A percentile compares a stretch with the other conserved stretches of the same genome.
Conservation (phyloP, 345 rosid genomes). For the Gossypioides kirkii region DNA sequence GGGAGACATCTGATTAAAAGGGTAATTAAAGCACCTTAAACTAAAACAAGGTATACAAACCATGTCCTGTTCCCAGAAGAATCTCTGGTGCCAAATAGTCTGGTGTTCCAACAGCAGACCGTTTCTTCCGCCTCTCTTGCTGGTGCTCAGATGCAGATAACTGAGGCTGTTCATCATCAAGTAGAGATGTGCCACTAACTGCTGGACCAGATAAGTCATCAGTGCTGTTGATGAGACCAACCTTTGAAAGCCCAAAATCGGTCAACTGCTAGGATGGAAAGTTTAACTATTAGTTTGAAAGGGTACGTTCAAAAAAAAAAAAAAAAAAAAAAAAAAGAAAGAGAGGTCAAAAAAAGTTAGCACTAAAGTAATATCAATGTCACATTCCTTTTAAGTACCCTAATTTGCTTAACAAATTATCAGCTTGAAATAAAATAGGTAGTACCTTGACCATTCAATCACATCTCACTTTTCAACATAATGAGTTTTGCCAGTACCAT, state of each 20-base stretch:
- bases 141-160: conserved; percentile 57
- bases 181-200: conserved; percentile 73
- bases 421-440: neutral
- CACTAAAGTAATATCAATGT: neutral
- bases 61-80: conserved; percentile 98
- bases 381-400: neutral
- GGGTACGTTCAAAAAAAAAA: neutral
- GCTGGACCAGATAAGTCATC: conserved; percentile 96
- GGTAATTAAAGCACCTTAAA: conserved; percentile 27
- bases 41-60: conserved; percentile 48
- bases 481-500: neutral
- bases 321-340: no score
- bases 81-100: conserved; percentile 99
- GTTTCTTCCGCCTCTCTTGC: conserved; percentile 74
- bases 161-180: conserved; percentile 75
- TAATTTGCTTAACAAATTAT: conserved; percentile 1
- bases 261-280: conserved; percentile 55
- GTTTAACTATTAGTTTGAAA: neutral
- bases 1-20: conserved; percentile 3
- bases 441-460: neutral
- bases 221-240: conserved; percentile 99
- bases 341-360: neutral
- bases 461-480: neutral
- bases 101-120: conserved; percentile 99
- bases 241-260: conserved; percentile 84